phyloP scores from a whole-genome alignment of 2,329 filamentous ascomycete genomes.

The Colletotrichum sp. region DNA sequence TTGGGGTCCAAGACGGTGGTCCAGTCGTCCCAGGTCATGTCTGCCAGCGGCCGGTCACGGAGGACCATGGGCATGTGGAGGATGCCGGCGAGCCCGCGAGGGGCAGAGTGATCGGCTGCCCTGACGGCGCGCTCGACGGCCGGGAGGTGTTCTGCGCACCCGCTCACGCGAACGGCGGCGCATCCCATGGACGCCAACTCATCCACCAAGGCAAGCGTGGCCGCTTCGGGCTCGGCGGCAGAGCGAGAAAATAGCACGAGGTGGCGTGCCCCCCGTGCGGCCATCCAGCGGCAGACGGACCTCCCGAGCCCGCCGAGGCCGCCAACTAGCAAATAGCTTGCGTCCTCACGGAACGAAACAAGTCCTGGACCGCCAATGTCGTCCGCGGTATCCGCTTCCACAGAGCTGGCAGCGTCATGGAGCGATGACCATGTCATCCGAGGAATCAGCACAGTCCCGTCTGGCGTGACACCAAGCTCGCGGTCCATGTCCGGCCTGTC shows the following conservation, averaged over 20 bases:
- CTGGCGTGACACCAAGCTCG: neutral
- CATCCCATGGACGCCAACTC: conserved; percentile 16
- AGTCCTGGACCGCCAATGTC: neutral
- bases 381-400: neutral
- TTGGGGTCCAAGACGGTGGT: neutral
- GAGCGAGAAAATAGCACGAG: conserved; percentile 54
- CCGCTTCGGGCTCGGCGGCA: conserved; percentile 25
- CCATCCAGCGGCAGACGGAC: conserved; percentile 54
- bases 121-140: conserved; percentile 25
- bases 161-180: neutral
- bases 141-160: conserved; percentile 30
- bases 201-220: neutral
- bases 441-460: neutral
- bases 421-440: neutral
- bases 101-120: neutral
- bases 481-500: neutral
- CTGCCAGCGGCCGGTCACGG: neutral
- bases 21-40: neutral
- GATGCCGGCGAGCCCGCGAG: conserved; percentile 35
- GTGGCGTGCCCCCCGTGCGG: conserved; percentile 49
- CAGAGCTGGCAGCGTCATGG: neutral
- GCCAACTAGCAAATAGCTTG: conserved; percentile 59
- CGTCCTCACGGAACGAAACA: conserved; percentile 37
- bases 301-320: conserved; percentile 57
- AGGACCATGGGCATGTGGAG: conserved; percentile 41